Conservation (phyloP, 352 stramenopile species). For the Phytopythium sindhum region DNA sequence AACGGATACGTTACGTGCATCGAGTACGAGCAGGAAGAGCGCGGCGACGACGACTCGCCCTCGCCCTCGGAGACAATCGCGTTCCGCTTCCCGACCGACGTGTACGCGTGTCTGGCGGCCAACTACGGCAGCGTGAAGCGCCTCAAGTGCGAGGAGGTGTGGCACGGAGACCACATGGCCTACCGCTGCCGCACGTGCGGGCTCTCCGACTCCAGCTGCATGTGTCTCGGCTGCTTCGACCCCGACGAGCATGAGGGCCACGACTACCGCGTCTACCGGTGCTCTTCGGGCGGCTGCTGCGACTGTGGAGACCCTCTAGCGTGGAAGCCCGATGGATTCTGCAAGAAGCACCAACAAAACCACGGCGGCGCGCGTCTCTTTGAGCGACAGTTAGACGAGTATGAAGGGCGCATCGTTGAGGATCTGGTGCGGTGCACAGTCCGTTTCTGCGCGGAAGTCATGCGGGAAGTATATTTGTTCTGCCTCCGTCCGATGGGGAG, state of each 20-base stretch:
- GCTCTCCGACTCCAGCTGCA: slow-evolving; percentile 84
- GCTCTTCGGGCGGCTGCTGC: slow-evolving; percentile 75
- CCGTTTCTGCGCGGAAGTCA: slow-evolving; percentile 54
- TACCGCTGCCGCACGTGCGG: slow-evolving; percentile 81
- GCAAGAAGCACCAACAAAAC: slow-evolving; percentile 51
- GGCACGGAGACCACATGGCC: slow-evolving; percentile 85
- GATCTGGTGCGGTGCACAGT: slow-evolving; percentile 41
- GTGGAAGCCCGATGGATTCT: slow-evolving; percentile 77
- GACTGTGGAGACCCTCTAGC: slow-evolving; percentile 80
- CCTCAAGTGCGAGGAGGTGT: slow-evolving; percentile 85
- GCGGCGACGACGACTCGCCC: neutral
- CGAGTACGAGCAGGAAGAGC: slow-evolving; percentile 30
- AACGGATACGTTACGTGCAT: slow-evolving; percentile 37
- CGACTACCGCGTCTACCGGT: slow-evolving; percentile 81
- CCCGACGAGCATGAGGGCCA: slow-evolving; percentile 74
- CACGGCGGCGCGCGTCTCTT: neutral
- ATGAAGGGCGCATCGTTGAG: slow-evolving; percentile 21
- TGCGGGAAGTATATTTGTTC: slow-evolving; percentile 50
- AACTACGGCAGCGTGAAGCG: slow-evolving; percentile 65
- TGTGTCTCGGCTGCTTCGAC: slow-evolving; percentile 82
- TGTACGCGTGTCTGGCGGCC: slow-evolving; percentile 42
- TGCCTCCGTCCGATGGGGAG: slow-evolving; percentile 34
- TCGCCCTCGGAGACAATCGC: slow-evolving; percentile 10
- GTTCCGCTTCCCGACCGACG: slow-evolving; percentile 32
- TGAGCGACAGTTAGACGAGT: neutral